Evolutionary conservation across 306 rosid species (phyloP), one percentile per base, ranked within the genome.

Genomic region (Malus sieversii): DNA sequence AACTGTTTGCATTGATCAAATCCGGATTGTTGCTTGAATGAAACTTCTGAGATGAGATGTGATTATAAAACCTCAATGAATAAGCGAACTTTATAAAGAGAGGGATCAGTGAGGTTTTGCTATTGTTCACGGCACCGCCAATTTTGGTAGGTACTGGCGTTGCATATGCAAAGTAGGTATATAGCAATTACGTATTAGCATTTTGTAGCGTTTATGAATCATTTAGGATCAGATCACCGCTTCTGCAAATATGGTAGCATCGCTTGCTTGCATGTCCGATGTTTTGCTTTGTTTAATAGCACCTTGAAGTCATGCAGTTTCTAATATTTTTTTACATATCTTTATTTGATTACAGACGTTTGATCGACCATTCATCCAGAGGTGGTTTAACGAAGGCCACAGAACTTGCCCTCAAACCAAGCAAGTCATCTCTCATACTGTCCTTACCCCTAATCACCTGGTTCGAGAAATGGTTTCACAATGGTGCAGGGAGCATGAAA

Each of bases 371-470:
- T 90, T 78, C 58, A 87, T 91, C 73, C 82, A 89, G 73, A 82
- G 92, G 83, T 90, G 92, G 98, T 80, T 93, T 80, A 80, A 82
- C 57, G 92, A 93, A 80, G 97, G 93, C 53, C 82, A 84, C 83
- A 59, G 74, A 69, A 88, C 89, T 57, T 93, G 98, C 52, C 98
- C 98, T 67, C 87, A 76, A 79, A 90, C 97, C 18, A 88, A 85
- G 74, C 90, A 87, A 81, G 89, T 89, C 25, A 88, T 93, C 20
- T 60, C 85, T 46, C 91, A 87, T 51, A 42, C 86, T 3, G 61
- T 77, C 63, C 86, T 93, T 11, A 89, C 87, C 62, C 90, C 93
- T 10, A 90, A 91, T 81, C 67, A 65, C 64, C 80, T 90, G 78
- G 89, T 93, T 32, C 81, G 61, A 33, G 85, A 80, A 68, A 85